phyloP scores from a whole-genome alignment of 306 rosid genomes.

The Vigna trinervia region DNA sequence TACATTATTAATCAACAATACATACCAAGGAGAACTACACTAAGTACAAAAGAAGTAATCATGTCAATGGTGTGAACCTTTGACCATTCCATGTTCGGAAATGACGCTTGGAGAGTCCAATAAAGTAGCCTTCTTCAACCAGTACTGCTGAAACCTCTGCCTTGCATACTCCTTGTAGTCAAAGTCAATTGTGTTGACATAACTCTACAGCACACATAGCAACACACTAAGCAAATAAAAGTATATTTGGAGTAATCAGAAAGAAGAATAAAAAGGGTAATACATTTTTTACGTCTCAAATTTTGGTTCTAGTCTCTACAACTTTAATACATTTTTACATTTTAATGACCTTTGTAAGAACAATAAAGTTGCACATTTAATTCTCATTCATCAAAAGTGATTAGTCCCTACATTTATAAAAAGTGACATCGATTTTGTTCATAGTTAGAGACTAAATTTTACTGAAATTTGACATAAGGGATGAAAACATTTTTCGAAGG shows the following conservation, averaged over 20 bases:
- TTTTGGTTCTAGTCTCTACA: background rate
- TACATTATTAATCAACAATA: conserved; percentile 19
- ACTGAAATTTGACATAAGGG: background rate
- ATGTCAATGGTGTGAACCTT: conserved; percentile 28
- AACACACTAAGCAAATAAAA: conserved; percentile 22
- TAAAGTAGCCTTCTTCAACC: conserved; percentile 60
- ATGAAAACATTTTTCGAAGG: background rate
- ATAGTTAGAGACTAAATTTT: background rate
- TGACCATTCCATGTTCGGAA: conserved; percentile 18
- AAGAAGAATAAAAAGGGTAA: background rate
- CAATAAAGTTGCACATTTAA: too few relatives aligned
- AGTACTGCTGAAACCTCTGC: conserved; percentile 84
- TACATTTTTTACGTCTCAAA: background rate
- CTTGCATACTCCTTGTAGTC: conserved; percentile 87
- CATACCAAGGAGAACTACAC: conserved; percentile 2
- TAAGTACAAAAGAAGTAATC: conserved; percentile 32
- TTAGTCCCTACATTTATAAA: background rate
- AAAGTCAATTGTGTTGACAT: conserved; percentile 83
- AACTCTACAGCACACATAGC: conserved; percentile 57
- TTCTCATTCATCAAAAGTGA: too few relatives aligned
- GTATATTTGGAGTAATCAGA: background rate
- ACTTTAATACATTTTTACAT: too few relatives aligned
- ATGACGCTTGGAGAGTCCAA: conserved; percentile 48
- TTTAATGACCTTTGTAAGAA: too few relatives aligned
- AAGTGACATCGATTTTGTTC: background rate